These are phyloP conservation scores for Fusarium hainanense DNA, from an alignment of 2,329 filamentous ascomycete genomes.

Conservation along the genomic window DNA sequence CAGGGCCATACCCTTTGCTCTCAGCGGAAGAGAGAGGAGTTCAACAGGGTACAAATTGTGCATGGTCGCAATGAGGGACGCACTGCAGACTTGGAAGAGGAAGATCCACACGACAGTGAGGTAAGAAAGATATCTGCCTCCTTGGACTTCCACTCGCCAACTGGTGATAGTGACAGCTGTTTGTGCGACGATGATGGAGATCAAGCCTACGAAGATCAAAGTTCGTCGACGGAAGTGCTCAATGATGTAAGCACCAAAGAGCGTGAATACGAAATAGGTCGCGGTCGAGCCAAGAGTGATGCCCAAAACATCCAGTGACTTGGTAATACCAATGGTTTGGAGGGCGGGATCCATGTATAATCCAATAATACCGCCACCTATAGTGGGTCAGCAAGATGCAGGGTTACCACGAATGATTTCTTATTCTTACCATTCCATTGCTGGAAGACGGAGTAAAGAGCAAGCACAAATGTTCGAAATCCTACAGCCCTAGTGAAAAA, in stretches of 20 bases:
- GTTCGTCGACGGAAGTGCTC: neutral
- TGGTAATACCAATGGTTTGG: neutral
- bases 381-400: neutral
- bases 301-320: neutral
- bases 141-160: neutral
- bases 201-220: neutral
- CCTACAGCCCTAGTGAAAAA: neutral
- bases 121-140: neutral
- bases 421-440: neutral
- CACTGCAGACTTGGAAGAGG: neutral
- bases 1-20: neutral
- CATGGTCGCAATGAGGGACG: neutral
- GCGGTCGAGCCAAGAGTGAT: neutral
- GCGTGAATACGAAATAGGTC: neutral
- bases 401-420: fast-evolving
- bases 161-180: neutral
- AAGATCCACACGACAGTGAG: neutral
- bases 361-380: neutral
- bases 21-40: neutral
- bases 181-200: neutral
- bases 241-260: neutral
- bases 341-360: neutral
- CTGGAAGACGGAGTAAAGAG: neutral
- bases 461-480: neutral
- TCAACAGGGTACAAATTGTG: neutral